These are phyloP conservation scores for Clavispora fructus DNA, from an alignment of 805 yeast genomes.

Conservation along the genomic window DNA sequence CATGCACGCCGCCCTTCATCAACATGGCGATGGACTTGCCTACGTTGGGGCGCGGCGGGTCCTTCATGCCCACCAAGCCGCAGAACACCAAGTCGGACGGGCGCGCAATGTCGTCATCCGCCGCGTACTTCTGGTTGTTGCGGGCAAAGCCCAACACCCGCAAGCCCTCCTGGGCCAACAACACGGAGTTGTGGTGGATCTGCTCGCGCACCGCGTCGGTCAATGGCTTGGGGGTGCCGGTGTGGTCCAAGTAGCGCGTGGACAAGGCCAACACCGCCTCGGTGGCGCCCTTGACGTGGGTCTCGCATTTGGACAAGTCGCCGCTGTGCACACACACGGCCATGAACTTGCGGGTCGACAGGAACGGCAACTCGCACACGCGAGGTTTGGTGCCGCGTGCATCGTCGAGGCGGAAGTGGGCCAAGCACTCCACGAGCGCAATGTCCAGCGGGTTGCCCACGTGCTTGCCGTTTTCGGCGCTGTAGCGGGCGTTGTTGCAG, in stretches of 20 bases:
- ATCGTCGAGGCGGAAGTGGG: conserved; percentile 70
- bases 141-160: conserved; percentile 81
- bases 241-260: conserved; percentile 50
- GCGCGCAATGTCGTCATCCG: conserved; percentile 25
- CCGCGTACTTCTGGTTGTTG: conserved; percentile 30
- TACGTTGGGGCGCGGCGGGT: conserved; percentile 93
- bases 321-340: conserved; percentile 69
- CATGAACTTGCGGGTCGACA: conserved; percentile 82
- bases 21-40: conserved; percentile 66
- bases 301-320: conserved; percentile 47
- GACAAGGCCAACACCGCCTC: conserved; percentile 67
- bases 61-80: conserved; percentile 93
- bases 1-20: conserved; percentile 90
- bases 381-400: conserved; percentile 55
- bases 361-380: conserved; percentile 74
- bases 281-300: conserved; percentile 85
- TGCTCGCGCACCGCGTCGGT: conserved; percentile 43
- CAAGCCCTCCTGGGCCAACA: conserved; percentile 76
- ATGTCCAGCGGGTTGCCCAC: conserved; percentile 95
- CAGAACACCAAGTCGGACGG: conserved; percentile 66
- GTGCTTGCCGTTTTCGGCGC: conserved; percentile 61
- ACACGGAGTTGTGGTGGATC: conserved; percentile 54
- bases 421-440: conserved; percentile 74
- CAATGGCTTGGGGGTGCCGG: conserved; percentile 57
- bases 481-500: conserved; percentile 71